These are phyloP conservation scores for Gracilaria vermiculophylla DNA, from an alignment of 23 red algal species.

Conservation along the genomic window DNA sequence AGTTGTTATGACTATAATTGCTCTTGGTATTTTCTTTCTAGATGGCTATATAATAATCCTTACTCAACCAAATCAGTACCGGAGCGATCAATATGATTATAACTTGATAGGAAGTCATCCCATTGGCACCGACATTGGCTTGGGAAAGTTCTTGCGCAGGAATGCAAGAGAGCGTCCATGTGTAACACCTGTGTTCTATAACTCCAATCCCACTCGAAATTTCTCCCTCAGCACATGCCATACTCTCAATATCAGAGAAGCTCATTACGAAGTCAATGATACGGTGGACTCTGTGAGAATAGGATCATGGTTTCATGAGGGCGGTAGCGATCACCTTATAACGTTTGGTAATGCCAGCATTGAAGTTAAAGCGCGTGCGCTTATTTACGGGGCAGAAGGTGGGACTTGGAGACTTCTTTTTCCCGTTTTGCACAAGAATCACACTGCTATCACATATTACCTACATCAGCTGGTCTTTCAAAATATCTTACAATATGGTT, in stretches of 20 bases:
- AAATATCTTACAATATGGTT: neutral
- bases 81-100: neutral
- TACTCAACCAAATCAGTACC: neutral
- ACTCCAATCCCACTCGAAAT: slow-evolving; percentile 10
- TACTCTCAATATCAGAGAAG: neutral
- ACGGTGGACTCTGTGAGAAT: neutral
- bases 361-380: neutral
- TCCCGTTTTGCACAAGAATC: neutral
- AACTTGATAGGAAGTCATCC: slow-evolving; percentile 31
- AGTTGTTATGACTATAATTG: neutral
- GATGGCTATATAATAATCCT: neutral
- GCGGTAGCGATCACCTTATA: slow-evolving; percentile 28
- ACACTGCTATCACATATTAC: neutral
- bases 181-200: slow-evolving; percentile 3
- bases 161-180: neutral
- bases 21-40: neutral
- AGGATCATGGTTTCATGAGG: slow-evolving; percentile 34
- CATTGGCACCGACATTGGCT: neutral
- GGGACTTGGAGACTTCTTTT: slow-evolving; percentile 2
- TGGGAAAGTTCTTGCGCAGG: slow-evolving; percentile 24
- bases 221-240: slow-evolving; percentile 26
- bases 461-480: neutral
- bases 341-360: slow-evolving; percentile 12
- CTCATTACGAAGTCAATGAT: neutral
- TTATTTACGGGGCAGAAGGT: neutral